Base-by-base conservation (phyloP, 1,284 basidiomycete species). In the Farysia itapuensis region DNA sequence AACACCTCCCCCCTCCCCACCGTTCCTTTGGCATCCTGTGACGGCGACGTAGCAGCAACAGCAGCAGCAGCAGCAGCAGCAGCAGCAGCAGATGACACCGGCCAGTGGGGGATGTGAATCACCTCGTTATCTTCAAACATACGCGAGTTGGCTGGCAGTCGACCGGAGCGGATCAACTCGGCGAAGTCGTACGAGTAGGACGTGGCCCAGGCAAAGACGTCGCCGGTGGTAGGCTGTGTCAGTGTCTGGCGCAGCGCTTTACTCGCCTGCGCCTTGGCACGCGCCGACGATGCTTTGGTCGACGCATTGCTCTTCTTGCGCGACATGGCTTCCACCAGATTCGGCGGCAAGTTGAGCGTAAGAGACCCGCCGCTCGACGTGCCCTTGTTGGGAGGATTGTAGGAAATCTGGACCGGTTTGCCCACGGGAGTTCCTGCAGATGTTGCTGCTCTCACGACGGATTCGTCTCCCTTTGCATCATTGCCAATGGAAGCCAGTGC, bases 121-220 rank as follows among this genome's bases (percentile, higher is more conserved):
- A 72, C 72, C 35, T 74, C 68, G 35, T 64, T 61, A 26, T 74
- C 72, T 31, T 72, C 70, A 13, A 75, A 51, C 36, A 71, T 54
- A 31, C 50, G 56, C 43, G 65, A 70, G 15, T 54, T 53, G 7
- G 37, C 23, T 0, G 72, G 72, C 21, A 74, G 50, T 0, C 66
- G 39, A 4, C 61, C 64, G 9, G 53, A 61, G 21, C 44, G 31
- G 6, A 66, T 46, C 24, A 75, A 45, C 28, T 52, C 53, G 24
- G 50, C 40, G 24, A 75, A 69, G 22, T 72, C 60, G 38, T 74
- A 74, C 18, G 58, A 56, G 33, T 67, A 49, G 4, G 73, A 70
- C 1, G 73, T 74, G 5, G 73, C 69, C 47, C 59, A 64, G 13
- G 73, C 73, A 12, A 56, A 54, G 15, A 66, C 70, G 35, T 74